Base-by-base conservation (phyloP, 805 yeast species). In the Cyberlindnera saturnus region DNA sequence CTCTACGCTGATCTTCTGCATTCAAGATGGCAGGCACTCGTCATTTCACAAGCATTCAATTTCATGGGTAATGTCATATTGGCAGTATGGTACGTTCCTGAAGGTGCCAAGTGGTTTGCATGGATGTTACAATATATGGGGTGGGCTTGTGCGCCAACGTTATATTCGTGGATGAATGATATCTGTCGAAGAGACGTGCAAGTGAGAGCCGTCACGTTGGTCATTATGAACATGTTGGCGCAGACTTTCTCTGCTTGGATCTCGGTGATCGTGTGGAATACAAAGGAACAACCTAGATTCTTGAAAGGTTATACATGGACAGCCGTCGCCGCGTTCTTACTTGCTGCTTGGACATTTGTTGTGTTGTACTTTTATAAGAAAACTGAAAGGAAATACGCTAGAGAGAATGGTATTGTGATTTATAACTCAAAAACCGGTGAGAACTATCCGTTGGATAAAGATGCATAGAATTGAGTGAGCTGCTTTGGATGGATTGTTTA, bases 141-240 rank as follows among this genome's bases (percentile, higher is more conserved):
- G 16, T 74, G 80, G 77, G 78, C 82, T 10, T 72, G 71, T 72
- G 80, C 82, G 1, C 78, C 82, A 0, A 77, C 74, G 1, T 57
- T 75, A 16, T 79, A 77, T 55, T 67, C 77, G n/a, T 78, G 81
- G 81, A 71, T 71, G 44, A 74, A 74, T 48, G 82, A 77, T 57
- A 75, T 77, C 31, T 70, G 77, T 43, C 67, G 83, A 38, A 67
- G 71, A 40, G 79, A 77, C 48, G 70, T 74, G 6, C 72, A 75
- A 47, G 69, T 70, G 41, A 62, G 83, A 47, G 71, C 81, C 6
- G 69, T 76, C 30, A 66, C 70, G 32, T 62, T 77, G 48, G 52
- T 67, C 30, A 67, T 74, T 70, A 74, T 75, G 54, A 56, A 63
- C 35, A 55, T 76, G 39, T 76, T 82, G 4, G 80, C 76, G 50